A percentile compares a stretch with the other conserved stretches of the same genome.
These are phyloP conservation scores for Trichophyton benhamiae DNA, from an alignment of 2,329 filamentous ascomycete genomes.

Conservation along the genomic window DNA sequence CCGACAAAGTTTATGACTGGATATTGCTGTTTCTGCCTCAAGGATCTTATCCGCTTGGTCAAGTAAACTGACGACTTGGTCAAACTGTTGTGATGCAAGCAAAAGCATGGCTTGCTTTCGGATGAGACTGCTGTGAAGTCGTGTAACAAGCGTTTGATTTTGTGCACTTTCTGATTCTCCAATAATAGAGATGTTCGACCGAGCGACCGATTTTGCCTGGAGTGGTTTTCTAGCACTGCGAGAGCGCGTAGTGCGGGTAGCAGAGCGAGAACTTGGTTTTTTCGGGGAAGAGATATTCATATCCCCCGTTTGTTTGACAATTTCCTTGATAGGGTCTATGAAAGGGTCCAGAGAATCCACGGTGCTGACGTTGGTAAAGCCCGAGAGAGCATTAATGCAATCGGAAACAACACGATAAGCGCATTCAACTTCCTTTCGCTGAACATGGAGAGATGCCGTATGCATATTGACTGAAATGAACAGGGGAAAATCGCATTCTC, in stretches of 20 bases:
- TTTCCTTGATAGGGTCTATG: slow-evolving; percentile 19
- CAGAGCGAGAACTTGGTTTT: slow-evolving; percentile 13
- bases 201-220: neutral
- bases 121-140: slow-evolving; percentile 38
- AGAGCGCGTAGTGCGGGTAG: neutral
- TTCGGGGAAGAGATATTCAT: slow-evolving; percentile 25
- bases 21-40: slow-evolving; percentile 18
- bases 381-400: slow-evolving; percentile 34
- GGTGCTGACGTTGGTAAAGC: neutral
- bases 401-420: slow-evolving; percentile 39
- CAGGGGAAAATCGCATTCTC: slow-evolving; percentile 39
- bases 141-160: slow-evolving; percentile 21
- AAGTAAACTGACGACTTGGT: slow-evolving; percentile 46
- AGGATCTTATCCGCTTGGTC: slow-evolving; percentile 19
- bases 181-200: slow-evolving; percentile 15
- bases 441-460: slow-evolving; percentile 36
- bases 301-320: slow-evolving; percentile 34
- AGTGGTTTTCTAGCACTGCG: neutral
- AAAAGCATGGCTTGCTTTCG: slow-evolving; percentile 28
- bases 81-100: slow-evolving; percentile 40
- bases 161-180: slow-evolving; percentile 18
- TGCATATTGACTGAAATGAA: slow-evolving; percentile 38
- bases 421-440: slow-evolving; percentile 30
- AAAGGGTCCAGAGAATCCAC: slow-evolving; percentile 20
- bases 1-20: slow-evolving; percentile 22